phyloP scores from a whole-genome alignment of 2,329 filamentous ascomycete species.

The Samsoniella hepiali region DNA sequence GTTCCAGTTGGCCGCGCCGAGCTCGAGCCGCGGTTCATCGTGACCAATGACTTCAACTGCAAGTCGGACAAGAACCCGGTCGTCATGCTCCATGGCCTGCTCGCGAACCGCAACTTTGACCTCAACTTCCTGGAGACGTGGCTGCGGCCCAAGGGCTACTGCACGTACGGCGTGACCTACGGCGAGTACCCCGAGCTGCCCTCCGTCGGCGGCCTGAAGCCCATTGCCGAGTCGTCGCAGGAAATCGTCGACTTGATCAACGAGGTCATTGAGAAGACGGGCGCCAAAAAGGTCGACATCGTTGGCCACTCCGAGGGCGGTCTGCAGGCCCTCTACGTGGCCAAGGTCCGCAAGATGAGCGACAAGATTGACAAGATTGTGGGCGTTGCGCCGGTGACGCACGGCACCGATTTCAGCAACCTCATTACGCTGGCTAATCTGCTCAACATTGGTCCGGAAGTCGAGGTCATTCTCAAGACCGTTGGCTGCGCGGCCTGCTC shows the following conservation, averaged over 20 bases:
- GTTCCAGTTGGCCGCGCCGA: not conserved
- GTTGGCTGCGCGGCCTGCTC: slow-evolving; percentile 21
- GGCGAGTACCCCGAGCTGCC: slow-evolving; percentile 21
- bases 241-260: slow-evolving; percentile 23
- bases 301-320: slow-evolving; percentile 26
- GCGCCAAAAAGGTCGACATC: slow-evolving; percentile 23
- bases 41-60: slow-evolving; percentile 22
- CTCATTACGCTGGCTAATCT: slow-evolving; percentile 16
- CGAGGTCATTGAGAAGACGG: slow-evolving; percentile 21
- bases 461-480: slow-evolving; percentile 7
- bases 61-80: slow-evolving; percentile 23
- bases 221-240: slow-evolving; percentile 20
- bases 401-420: slow-evolving; percentile 22
- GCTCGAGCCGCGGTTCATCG: not conserved
- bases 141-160: slow-evolving; percentile 21
- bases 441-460: not conserved
- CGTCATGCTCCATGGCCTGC: slow-evolving; percentile 24
- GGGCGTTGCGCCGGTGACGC: slow-evolving; percentile 21
- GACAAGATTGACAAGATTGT: slow-evolving; percentile 22
- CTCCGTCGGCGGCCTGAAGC: slow-evolving; percentile 22
- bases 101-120: slow-evolving; percentile 19
- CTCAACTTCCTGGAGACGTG: slow-evolving; percentile 23
- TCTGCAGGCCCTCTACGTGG: slow-evolving; percentile 24
- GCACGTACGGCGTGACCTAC: slow-evolving; percentile 24
- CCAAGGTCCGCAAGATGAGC: slow-evolving; percentile 22